Conservation (phyloP, 2,329 filamentous ascomycete genomes). For the Colletotrichum melonis region DNA sequence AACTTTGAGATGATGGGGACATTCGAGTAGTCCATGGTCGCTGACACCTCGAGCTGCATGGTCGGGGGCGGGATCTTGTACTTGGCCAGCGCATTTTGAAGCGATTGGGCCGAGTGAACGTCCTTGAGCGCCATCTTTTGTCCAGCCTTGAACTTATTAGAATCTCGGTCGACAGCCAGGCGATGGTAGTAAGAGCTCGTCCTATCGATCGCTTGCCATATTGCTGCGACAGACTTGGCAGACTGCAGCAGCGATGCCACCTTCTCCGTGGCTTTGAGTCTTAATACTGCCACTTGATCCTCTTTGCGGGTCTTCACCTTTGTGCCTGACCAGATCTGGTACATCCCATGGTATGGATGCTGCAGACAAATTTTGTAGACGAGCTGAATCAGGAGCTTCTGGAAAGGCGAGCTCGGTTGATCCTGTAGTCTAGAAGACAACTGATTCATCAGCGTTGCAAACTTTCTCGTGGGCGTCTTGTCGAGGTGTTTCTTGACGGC, state of each 20-base stretch:
- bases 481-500: conserved; percentile 78
- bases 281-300: conserved; percentile 79
- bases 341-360: conserved; percentile 97
- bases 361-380: conserved; percentile 88
- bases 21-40: conserved; percentile 78
- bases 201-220: conserved; percentile 79
- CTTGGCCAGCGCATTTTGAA: conserved; percentile 72
- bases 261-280: conserved; percentile 77
- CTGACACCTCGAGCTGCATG: conserved; percentile 81
- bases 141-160: conserved; percentile 74
- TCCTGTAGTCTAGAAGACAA: conserved; percentile 91
- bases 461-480: conserved; percentile 88
- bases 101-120: conserved; percentile 68
- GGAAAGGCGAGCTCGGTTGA: conserved; percentile 74
- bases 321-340: conserved; percentile 90
- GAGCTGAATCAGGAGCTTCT: conserved; percentile 77
- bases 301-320: conserved; percentile 76
- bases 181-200: conserved; percentile 75
- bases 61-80: conserved; percentile 88
- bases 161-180: conserved; percentile 74
- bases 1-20: conserved; percentile 81
- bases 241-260: conserved; percentile 72
- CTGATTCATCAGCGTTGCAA: conserved; percentile 94
- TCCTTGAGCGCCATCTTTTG: conserved; percentile 74
- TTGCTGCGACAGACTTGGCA: conserved; percentile 60